Base-by-base conservation (phyloP, 2,329 filamentous ascomycete genomes). In the Fusarium foetens region DNA sequence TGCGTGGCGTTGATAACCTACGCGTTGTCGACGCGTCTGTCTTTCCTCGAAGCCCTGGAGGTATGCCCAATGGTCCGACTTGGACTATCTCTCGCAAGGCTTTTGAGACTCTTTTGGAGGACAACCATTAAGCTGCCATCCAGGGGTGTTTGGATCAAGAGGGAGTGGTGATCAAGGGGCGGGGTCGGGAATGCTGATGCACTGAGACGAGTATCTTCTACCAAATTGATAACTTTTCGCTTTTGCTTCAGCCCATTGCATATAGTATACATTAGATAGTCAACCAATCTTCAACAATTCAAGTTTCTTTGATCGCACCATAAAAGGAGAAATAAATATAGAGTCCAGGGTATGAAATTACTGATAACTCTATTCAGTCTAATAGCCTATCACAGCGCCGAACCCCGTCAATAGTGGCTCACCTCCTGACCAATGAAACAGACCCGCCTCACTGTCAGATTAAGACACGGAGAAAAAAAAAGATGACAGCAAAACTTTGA, bases 31-130 rank as follows among this genome's bases (percentile, higher is more conserved):
- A 66, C 38, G 63, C 60, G 8, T 66, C 60, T 4, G 36, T 65
- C 0, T 66, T 66, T 8, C 63, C 63, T 0, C 14, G 48, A n/a
- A 65, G 60, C 3, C 60, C 63, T 29, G 63, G 63, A 4, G 63
- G 29, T 2, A 65, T 66, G 60, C 60, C 63, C 0, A 58, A 65
- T 7, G 60, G 48, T 3, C 60, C 48, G 0, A 66, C 63, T 3
- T 66, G 63, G 63, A 66, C 63, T 14, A 66, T 66, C 2, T 66
- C 60, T 6, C 49, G 60, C 36, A 65, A 66, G 36, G 63, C 60
- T 19, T 65, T 65, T 14, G 48, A 66, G 29, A 42, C 17, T 0
- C 23, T 66, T 10, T 10, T 65, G 29, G n/a, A 66, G 17, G 63
- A 66, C 1, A 65, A 65, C 3, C 39, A 65, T 4, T 33, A 3